Percentiles rank a stretch among this genome's conserved stretches.
Evolutionary conservation across 768 basidiomycete genomes (phyloP).

Genomic region (Suillus placidus): DNA sequence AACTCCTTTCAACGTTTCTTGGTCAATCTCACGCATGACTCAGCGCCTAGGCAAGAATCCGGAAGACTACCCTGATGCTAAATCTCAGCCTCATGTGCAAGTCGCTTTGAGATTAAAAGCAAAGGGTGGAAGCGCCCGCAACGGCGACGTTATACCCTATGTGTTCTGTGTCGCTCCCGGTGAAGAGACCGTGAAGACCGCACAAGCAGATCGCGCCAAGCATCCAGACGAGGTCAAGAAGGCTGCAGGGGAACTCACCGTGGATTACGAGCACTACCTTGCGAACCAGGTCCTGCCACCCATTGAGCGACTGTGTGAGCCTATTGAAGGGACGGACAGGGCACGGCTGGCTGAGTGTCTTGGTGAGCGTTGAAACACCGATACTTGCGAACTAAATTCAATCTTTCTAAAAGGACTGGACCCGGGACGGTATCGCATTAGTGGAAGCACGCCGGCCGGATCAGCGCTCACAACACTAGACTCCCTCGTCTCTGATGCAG

Average conservation of each 20-base stretch:
- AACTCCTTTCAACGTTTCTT: not conserved
- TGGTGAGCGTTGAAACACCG: slow-evolving; percentile 49
- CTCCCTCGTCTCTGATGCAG: slow-evolving; percentile 84
- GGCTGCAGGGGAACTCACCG: slow-evolving; percentile 60
- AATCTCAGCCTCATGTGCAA: slow-evolving; percentile 95
- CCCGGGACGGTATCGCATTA: slow-evolving; percentile 54
- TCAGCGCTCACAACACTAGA: slow-evolving; percentile 74
- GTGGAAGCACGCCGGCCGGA: slow-evolving; percentile 56
- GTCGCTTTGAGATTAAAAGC: slow-evolving; percentile 91
- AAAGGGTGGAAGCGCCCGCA: slow-evolving; percentile 76
- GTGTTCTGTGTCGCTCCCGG: slow-evolving; percentile 86
- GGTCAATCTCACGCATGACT: not conserved
- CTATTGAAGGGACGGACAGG: slow-evolving; percentile 94
- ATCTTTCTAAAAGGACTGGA: slow-evolving; percentile 49
- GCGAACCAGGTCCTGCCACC: slow-evolving; percentile 92
- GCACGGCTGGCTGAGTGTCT: slow-evolving; percentile 93
- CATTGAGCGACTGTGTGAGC: slow-evolving; percentile 92
- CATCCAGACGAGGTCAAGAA: slow-evolving; percentile 92
- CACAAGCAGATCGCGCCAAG: slow-evolving; percentile 87
- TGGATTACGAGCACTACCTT: slow-evolving; percentile 93
- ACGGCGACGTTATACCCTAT: slow-evolving; percentile 95
- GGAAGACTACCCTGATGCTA: slow-evolving; percentile 95
- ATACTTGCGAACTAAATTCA: slow-evolving; percentile 11
- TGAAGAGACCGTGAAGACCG: slow-evolving; percentile 67
- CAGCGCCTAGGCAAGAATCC: slow-evolving; percentile 96